Conservation (phyloP, 2,329 filamentous ascomycete species). For the Alternaria triticimaculans region DNA sequence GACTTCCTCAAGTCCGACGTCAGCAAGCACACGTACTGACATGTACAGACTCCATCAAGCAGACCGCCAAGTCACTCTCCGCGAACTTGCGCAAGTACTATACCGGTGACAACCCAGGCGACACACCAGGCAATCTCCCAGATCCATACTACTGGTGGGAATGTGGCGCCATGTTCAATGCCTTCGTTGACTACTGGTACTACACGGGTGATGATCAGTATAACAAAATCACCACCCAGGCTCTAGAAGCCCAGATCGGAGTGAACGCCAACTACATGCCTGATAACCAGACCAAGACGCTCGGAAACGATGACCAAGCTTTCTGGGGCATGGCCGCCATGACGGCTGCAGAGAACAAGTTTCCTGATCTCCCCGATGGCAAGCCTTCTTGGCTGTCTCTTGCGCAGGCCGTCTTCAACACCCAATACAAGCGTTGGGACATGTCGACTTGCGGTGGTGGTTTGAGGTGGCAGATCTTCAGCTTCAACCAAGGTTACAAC, state of each 20-base stretch:
- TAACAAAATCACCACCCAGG: conserved; percentile 53
- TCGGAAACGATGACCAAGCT: conserved; percentile 64
- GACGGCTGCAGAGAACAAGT: conserved; percentile 62
- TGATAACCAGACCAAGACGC: conserved; percentile 66
- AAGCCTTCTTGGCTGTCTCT: conserved; percentile 72
- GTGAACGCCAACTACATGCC: conserved; percentile 79
- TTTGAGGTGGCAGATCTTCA: conserved; percentile 81
- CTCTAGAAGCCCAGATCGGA: conserved; percentile 76
- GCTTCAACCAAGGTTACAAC: conserved; percentile 74
- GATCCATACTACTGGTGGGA: conserved; percentile 55
- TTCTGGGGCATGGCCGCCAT: conserved; percentile 67
- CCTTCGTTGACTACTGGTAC: conserved; percentile 52
- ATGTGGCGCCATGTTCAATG: conserved; percentile 50
- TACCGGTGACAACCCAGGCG: conserved; percentile 65
- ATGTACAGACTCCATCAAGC: conserved; percentile 65
- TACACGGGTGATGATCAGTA: conserved; percentile 51
- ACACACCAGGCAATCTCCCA: conserved; percentile 64
- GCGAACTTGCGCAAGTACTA: conserved; percentile 70
- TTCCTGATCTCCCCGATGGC: conserved; percentile 52
- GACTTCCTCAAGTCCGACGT: conserved; percentile 3
- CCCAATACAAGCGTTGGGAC: conserved; percentile 74
- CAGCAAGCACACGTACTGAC: conserved; percentile 17
- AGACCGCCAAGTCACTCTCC: conserved; percentile 67
- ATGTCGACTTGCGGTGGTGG: conserved; percentile 71
- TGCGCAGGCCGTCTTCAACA: conserved; percentile 75